Evolutionary conservation across 2,329 filamentous ascomycete species (phyloP), one percentile per base, ranked within the genome.

Genomic region (Pseudopyricularia javanii): DNA sequence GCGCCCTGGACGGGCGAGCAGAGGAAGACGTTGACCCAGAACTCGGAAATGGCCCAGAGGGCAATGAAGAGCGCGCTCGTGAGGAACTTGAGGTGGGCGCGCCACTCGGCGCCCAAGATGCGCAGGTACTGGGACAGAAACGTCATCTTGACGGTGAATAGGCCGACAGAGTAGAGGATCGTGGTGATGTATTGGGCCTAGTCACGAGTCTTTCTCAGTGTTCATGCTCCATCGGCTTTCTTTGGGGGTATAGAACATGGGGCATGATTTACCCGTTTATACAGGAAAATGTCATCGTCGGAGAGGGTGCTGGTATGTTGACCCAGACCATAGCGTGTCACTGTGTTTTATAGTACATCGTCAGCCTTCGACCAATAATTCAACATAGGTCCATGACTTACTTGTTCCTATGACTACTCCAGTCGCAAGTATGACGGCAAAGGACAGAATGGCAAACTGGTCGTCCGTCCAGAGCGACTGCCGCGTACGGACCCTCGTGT

Each of bases 101-200:
- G 14, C 49, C 49, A 50, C 1, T 22, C 33, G 15, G 17, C 24
- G 8, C 35, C 34, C 7, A 45, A 26, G 12, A 51, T 22, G n/a
- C 22, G 40, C 4, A 51, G 49, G 35, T 45, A 45, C 26, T 51
- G 50, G 15, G 45, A 20, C 3, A 51, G 24, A 11, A 47, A 43
- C 20, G 50, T 51, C 50, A 51, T 33, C 50, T 51, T 51, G 24
- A 40, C 12, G 2, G 37, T 22, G 24, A 51, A 47, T 20, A 51
- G 35, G 34, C 35, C 34, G 8, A 47, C 24, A 7, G 33, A 26
- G 49, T 51, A 51, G 49, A 51, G 34, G 24, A 28, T 34, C 6
- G 33, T 40, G 2, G 49, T 12, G 49, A 40, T 34, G 15, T 30
- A 51, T n/a, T 40, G 26, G 17, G 49, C 33, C 49, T 51, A 17